Conservation (phyloP, 164 flowering plant genomes). For the Nymphaea thermarum region DNA sequence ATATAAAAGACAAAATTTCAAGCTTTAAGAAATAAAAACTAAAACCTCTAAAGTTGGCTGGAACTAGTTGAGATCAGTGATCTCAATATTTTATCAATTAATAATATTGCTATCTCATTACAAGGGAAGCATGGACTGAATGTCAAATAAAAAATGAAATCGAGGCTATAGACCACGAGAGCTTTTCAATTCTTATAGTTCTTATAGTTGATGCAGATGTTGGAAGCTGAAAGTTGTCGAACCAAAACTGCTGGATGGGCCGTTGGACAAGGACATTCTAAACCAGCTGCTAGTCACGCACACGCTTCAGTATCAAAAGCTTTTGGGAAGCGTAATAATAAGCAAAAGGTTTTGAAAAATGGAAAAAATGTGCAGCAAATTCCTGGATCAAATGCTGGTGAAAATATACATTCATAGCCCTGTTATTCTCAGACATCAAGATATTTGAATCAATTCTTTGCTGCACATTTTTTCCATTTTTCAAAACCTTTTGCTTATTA, state of each 20-base stretch:
- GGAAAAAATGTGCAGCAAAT: constrained; percentile 14
- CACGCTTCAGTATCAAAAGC: background rate
- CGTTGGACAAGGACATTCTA: constrained; percentile 4
- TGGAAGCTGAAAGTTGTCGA: constrained; percentile 4
- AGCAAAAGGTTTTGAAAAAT: constrained; percentile 21
- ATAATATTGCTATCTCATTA: too few species aligned
- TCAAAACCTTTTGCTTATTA: constrained; percentile 20
- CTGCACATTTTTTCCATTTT: constrained; percentile 14
- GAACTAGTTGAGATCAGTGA: too few species aligned
- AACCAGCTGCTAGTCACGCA: constrained; percentile 4
- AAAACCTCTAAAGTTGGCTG: too few species aligned
- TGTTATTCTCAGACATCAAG: background rate
- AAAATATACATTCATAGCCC: background rate
- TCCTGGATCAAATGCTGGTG: constrained; percentile 23
- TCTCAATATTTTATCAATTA: too few species aligned
- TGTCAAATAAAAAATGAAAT: too few species aligned
- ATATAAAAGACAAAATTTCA: too few species aligned
- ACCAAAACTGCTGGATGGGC: constrained; percentile 9
- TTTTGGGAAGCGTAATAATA: constrained; percentile 15
- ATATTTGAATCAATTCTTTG: constrained; percentile 9
- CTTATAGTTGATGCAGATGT: constrained; percentile 9
- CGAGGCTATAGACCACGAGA: too few species aligned
- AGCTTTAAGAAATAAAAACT: too few species aligned
- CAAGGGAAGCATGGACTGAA: too few species aligned
- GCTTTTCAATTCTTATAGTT: too few species aligned